Evolutionary conservation across 1,284 basidiomycete genomes (phyloP).

Genomic region (Pseudozyma flocculosa): DNA sequence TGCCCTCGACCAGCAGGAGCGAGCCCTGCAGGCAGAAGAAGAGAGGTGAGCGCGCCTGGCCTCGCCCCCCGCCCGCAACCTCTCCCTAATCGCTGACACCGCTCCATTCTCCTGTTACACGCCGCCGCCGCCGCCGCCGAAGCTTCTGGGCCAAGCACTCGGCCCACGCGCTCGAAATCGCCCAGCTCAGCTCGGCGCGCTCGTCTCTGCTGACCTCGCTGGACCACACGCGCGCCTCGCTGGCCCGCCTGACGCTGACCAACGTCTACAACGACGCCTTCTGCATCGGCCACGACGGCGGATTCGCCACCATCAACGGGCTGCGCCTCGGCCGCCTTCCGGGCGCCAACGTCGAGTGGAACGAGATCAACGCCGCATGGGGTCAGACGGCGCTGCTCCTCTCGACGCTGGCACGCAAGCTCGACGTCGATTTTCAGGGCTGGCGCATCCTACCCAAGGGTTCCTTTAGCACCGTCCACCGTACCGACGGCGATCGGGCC

Average conservation of each 20-base stretch:
- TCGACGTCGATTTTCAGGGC: slow-evolving; percentile 22
- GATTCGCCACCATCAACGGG: slow-evolving; percentile 93
- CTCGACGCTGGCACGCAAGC: slow-evolving; percentile 68
- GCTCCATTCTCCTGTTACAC: neutral
- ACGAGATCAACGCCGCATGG: slow-evolving; percentile 98
- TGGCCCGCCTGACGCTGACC: slow-evolving; percentile 83
- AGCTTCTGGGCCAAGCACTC: slow-evolving; percentile 85
- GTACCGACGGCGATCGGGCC: slow-evolving; percentile 19
- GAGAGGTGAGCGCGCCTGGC: slow-evolving; percentile 66
- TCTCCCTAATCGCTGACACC: neutral
- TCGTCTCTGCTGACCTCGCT: slow-evolving; percentile 70
- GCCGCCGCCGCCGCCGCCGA: neutral
- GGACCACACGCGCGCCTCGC: slow-evolving; percentile 60
- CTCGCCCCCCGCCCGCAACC: too few relatives aligned
- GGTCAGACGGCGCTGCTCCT: slow-evolving; percentile 89
- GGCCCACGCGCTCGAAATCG: slow-evolving; percentile 67
- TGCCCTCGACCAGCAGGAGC: slow-evolving; percentile 72
- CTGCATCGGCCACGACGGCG: slow-evolving; percentile 89
- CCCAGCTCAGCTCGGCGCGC: slow-evolving; percentile 70
- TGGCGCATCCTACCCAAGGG: slow-evolving; percentile 46
- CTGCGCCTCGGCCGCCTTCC: slow-evolving; percentile 84
- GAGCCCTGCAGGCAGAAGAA: slow-evolving; percentile 72
- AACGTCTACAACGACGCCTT: slow-evolving; percentile 99
- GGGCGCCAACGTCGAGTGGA: slow-evolving; percentile 75
- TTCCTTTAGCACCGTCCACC: slow-evolving; percentile 35